Evolutionary conservation across 169 alveolate species (phyloP).

Genomic region (Condylostoma magnum): DNA sequence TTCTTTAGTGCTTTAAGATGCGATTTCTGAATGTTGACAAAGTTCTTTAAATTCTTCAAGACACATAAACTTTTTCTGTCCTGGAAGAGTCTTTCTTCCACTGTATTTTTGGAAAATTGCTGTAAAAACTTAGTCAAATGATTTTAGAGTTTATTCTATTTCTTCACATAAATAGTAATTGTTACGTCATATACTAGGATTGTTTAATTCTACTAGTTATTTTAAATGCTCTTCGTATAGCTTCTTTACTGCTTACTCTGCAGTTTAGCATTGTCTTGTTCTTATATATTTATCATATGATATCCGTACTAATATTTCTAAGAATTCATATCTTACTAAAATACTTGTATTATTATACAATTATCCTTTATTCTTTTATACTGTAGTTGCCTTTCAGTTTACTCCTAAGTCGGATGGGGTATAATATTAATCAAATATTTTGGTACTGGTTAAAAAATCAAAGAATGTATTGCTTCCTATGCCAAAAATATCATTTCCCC

Average conservation of each 20-base stretch:
- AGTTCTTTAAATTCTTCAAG: conserved; percentile 46
- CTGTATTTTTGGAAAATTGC: conserved; percentile 4
- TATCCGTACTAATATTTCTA: conserved; percentile 58
- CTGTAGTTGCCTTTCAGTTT: conserved; percentile 38
- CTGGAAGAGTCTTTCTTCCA: conserved; percentile 22
- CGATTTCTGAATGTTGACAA: conserved; percentile 29
- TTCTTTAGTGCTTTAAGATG: conserved; percentile 31
- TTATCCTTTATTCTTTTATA: conserved; percentile 12
- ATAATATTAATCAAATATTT: conserved; percentile 20
- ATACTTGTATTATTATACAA: conserved; percentile 48
- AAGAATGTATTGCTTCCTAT: conserved; percentile 40
- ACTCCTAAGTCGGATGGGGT: conserved; percentile 53
- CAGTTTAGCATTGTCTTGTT: conserved; percentile 18
- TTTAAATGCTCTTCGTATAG: conserved; percentile 20
- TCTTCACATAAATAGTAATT: conserved; percentile 32
- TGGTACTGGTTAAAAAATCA: conserved; percentile 35
- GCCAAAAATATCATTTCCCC: conserved; percentile 38
- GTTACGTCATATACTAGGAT: conserved; percentile 22
- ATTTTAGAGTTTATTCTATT: conserved; percentile 26
- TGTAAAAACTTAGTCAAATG: conserved; percentile 13
- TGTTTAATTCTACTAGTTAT: not conserved
- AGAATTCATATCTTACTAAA: conserved; percentile 47
- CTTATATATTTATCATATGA: conserved; percentile 47
- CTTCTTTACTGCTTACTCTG: conserved; percentile 8
- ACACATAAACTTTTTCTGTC: conserved; percentile 37